phyloP scores from a whole-genome alignment of 139 green algal species.

The Tetradesmus obliquus region DNA sequence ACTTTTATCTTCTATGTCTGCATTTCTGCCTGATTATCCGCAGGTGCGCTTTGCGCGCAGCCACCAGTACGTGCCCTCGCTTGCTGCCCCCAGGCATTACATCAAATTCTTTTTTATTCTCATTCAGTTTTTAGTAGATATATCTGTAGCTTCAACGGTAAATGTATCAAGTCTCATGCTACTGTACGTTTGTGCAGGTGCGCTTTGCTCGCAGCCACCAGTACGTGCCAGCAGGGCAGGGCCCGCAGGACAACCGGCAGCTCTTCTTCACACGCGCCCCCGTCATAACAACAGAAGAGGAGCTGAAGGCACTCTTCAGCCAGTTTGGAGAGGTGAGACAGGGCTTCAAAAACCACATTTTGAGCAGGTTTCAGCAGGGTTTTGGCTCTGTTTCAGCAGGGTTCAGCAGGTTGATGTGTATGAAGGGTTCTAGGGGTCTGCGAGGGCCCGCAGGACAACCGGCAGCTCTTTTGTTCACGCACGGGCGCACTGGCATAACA shows the following conservation, averaged over 20 bases:
- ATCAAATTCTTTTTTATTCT: too few species aligned
- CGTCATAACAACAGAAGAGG: slow-evolving; percentile 34
- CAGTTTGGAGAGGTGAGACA: slow-evolving; percentile 43
- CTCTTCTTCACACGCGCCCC: slow-evolving; percentile 60
- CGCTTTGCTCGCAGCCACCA: slow-evolving; percentile 63
- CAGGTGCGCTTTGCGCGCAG: slow-evolving; percentile 53
- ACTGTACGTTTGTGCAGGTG: slow-evolving; percentile 43
- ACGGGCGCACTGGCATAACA: too few species aligned
- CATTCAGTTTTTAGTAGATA: too few species aligned
- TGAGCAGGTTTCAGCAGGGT: too few species aligned
- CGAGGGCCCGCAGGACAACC: slow-evolving; percentile 52
- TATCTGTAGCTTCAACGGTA: too few species aligned
- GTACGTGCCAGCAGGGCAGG: slow-evolving; percentile 58
- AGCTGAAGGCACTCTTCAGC: slow-evolving; percentile 53
- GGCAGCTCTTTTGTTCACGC: slow-evolving; percentile 63
- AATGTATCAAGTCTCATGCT: too few species aligned
- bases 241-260: slow-evolving; percentile 57
- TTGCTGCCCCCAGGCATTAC: too few species aligned
- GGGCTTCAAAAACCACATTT: too few species aligned
- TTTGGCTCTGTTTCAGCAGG: too few species aligned
- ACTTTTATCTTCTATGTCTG: neutral
- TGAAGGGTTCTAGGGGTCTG: too few species aligned
- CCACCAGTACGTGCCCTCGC: neutral
- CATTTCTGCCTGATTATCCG: neutral
- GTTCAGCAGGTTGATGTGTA: too few species aligned